phyloP scores from a whole-genome alignment of 179 eudicot genomes.

The Vitellaria paradoxa region DNA sequence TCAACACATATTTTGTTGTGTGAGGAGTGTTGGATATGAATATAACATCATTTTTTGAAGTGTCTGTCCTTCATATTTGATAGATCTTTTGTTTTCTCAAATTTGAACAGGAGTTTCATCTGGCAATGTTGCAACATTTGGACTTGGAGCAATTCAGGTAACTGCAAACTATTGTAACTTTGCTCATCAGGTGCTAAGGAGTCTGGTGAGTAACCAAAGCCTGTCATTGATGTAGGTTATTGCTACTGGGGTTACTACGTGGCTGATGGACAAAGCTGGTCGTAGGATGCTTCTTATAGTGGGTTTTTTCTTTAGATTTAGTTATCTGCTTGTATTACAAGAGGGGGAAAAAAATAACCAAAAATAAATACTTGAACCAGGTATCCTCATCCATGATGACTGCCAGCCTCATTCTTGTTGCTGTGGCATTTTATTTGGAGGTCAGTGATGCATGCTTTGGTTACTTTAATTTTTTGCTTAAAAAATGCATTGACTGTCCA shows the following conservation, averaged over 20 bases:
- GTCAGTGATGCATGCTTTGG: slow-evolving; percentile 25
- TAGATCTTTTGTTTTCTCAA: background rate
- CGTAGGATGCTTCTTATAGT: slow-evolving; percentile 72
- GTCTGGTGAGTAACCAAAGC: background rate
- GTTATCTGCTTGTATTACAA: background rate
- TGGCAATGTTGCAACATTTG: slow-evolving; percentile 67
- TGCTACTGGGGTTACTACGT: slow-evolving; percentile 62
- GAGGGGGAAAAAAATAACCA: background rate
- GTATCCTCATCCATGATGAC: slow-evolving; percentile 67
- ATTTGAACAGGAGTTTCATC: slow-evolving; percentile 61
- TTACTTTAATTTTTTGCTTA: background rate
- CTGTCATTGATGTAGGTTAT: slow-evolving; percentile 44
- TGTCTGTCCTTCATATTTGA: too few relatives aligned
- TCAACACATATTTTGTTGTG: too few relatives aligned
- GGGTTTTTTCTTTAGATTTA: slow-evolving; percentile 22
- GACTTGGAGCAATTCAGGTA: slow-evolving; percentile 79
- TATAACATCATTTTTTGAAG: too few relatives aligned
- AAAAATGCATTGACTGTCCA: background rate
- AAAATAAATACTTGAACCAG: slow-evolving; percentile 38
- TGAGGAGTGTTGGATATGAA: too few relatives aligned
- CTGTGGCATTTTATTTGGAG: slow-evolving; percentile 64
- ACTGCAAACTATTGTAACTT: background rate
- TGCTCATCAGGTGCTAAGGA: background rate
- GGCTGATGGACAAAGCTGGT: slow-evolving; percentile 75
- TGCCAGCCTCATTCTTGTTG: slow-evolving; percentile 57